These are phyloP conservation scores for Fomitopsis betulina DNA, from an alignment of 1,284 basidiomycete genomes.

Conservation along the genomic window DNA sequence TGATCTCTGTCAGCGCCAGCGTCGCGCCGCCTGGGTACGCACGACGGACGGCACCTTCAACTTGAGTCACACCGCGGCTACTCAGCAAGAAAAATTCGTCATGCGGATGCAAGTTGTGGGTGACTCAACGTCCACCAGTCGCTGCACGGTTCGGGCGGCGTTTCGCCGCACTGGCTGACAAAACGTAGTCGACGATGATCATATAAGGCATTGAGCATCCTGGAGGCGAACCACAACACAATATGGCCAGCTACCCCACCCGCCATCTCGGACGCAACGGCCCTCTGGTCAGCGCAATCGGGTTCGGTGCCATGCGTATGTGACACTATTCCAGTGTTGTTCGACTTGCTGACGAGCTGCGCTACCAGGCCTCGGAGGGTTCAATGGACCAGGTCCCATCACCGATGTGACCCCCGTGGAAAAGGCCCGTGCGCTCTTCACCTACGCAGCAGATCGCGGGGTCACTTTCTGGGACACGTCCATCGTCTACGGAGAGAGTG, in stretches of 20 bases:
- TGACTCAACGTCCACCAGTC: too few relatives aligned
- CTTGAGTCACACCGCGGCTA: too few relatives aligned
- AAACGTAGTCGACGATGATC: too few relatives aligned
- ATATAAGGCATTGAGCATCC: too few relatives aligned
- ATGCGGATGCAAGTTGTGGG: too few relatives aligned
- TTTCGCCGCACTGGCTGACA: too few relatives aligned
- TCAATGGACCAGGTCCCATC: conserved; percentile 13
- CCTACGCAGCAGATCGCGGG: neutral
- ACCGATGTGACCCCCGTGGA: conserved; percentile 15
- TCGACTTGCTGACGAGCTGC: neutral
- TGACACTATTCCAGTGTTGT: neutral
- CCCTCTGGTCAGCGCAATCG: conserved; percentile 21
- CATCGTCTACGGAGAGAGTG: conserved; percentile 23
- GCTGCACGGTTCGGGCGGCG: too few relatives aligned
- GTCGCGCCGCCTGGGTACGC: too few relatives aligned
- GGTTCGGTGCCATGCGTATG: conserved; percentile 24
- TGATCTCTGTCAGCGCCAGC: too few relatives aligned
- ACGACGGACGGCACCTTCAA: too few relatives aligned
- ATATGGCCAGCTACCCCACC: conserved; percentile 10
- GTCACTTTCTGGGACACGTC: conserved; percentile 28
- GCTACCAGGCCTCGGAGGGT: conserved; percentile 15
- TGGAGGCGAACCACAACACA: too few relatives aligned
- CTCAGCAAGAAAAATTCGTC: too few relatives aligned
- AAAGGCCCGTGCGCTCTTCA: conserved; percentile 22
- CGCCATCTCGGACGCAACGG: conserved; percentile 21